Base-by-base conservation (phyloP, 2,329 filamentous ascomycete genomes). In the Purpureocillium takamizusanense region DNA sequence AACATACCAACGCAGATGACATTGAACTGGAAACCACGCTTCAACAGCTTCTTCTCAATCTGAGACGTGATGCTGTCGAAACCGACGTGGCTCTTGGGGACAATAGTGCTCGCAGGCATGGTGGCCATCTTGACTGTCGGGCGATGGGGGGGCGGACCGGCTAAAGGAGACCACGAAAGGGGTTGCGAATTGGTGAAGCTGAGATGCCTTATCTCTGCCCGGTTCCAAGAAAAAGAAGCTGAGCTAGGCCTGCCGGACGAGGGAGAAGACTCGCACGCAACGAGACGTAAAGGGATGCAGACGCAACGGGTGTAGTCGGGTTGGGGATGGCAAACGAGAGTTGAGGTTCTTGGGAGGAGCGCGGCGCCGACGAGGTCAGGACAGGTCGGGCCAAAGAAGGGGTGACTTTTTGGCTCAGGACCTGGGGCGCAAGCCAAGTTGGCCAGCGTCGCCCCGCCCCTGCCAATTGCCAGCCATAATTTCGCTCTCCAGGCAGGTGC, bases 1-100 rank as follows among this genome's bases (percentile, higher is more conserved):
- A 30, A 82, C 90, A 65, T 76, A 97, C 92, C 92, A 65, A 97
- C 92, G 65, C 89, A 95, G 67, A 97, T 97, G 61, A 97, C 84
- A 66, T 98, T 98, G 81, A 98, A 98, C 70, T 98, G 92, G 70
- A 98, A 98, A 56, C 92, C 92, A 70, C 92, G 88, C 79, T 98
- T 98, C 72, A 98, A 68, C 62, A 97, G 83, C 83, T 98, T 98
- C 73, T 86, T 85, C 82, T 98, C 92, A 57, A 98, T 98, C 76
- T 98, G 92, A 53, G 83, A 88, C 55, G 92, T 98, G 76, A 98
- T 98, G 74, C 88, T 95, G 75, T 98, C 92, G 74, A 98, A 98
- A 79, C 92, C 92, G 66, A 98, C 92, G 76, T 97, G 92, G 83
- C 83, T 94, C 66, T 92, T 83, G 60, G 92, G 92, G 69, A 86